phyloP scores from a whole-genome alignment of 2,329 filamentous ascomycete species.

The Claviceps sp. region DNA sequence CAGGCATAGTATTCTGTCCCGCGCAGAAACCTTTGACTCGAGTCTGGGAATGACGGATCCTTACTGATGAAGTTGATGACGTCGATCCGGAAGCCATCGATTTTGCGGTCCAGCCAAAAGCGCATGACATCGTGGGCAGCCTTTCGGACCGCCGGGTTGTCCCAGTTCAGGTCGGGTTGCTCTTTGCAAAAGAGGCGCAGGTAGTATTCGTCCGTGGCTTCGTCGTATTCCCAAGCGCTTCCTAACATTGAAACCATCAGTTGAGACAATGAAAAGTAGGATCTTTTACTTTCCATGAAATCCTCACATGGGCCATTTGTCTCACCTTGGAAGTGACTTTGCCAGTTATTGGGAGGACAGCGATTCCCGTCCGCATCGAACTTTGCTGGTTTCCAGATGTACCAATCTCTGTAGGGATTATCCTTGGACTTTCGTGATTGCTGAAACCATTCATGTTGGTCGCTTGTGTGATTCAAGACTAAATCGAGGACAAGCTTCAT shows the following conservation, averaged over 20 bases:
- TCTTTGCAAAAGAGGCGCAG: conserved; percentile 56
- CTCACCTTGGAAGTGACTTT: conserved; percentile 24
- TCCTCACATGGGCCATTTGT: background rate
- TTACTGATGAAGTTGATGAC: conserved; percentile 58
- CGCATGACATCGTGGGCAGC: conserved; percentile 56
- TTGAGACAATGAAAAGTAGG: background rate
- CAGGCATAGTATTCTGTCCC: conserved; percentile 37
- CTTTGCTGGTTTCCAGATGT: conserved; percentile 50
- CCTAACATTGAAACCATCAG: background rate
- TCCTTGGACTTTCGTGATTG: conserved; percentile 39
- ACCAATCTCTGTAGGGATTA: conserved; percentile 45
- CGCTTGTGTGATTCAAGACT: conserved; percentile 58
- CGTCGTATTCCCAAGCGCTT: conserved; percentile 35
- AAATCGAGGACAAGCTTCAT: conserved; percentile 62
- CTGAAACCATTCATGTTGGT: conserved; percentile 45
- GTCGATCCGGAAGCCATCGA: conserved; percentile 53
- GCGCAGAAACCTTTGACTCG: conserved; percentile 17
- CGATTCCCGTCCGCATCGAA: conserved; percentile 42
- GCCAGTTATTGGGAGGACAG: conserved; percentile 48
- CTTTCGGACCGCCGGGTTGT: conserved; percentile 48
- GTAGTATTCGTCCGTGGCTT: conserved; percentile 38
- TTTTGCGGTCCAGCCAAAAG: conserved; percentile 61
- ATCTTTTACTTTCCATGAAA: background rate
- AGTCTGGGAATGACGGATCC: conserved; percentile 40
- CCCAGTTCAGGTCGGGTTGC: conserved; percentile 71